Conservation (phyloP, 768 basidiomycete genomes). For the Phylloporus rhodoxanthus region DNA sequence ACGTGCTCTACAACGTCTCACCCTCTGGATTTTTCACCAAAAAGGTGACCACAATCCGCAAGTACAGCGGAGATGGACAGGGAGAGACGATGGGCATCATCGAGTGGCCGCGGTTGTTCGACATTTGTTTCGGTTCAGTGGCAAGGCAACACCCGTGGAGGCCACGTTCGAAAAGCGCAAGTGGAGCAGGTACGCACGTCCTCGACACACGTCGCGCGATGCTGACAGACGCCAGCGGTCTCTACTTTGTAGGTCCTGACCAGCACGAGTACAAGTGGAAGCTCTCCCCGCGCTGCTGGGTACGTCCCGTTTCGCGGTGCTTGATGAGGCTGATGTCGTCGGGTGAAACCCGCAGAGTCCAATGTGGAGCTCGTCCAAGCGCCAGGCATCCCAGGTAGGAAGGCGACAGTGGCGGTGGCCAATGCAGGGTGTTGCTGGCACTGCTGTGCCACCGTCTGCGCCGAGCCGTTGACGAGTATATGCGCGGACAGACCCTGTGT, state of each 20-base stretch:
- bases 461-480: too few species aligned
- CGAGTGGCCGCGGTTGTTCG: constrained; percentile 1
- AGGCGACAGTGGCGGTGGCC: too few species aligned
- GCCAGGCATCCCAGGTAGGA: too few species aligned
- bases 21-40: background rate
- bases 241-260: constrained; percentile 25
- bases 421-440: too few species aligned
- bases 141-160: background rate
- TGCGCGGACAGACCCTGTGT: too few species aligned
- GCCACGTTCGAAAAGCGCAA: background rate
- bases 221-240: constrained; percentile 11
- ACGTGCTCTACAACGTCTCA: constrained; percentile 7
- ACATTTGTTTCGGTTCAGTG: constrained; percentile 2
- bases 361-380: background rate
- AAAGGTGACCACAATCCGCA: constrained; percentile 6
- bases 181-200: background rate
- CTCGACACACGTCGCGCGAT: background rate
- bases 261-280: constrained; percentile 25
- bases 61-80: background rate
- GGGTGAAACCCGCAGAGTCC: background rate
- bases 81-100: constrained; percentile 5
- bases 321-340: background rate
- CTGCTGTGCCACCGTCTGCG: too few species aligned
- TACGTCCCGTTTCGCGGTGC: background rate
- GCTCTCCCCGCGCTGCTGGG: constrained; percentile 13